Evolutionary conservation across 768 basidiomycete species (phyloP).

Genomic region (Boletus sp.): DNA sequence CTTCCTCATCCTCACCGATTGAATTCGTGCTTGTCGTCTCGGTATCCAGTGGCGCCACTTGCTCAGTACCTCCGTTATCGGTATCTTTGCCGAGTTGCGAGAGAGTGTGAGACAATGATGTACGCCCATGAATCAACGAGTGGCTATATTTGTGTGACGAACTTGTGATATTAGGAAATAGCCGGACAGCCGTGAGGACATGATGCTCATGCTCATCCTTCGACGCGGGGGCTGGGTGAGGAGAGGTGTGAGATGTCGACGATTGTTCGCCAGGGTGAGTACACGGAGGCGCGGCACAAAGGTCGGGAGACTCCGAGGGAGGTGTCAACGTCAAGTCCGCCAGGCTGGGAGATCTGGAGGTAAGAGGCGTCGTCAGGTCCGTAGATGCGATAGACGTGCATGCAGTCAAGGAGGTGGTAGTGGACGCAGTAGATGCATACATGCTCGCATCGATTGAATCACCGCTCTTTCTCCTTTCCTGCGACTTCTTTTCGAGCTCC

Average conservation of each 20-base stretch:
- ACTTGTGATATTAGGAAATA: constrained; percentile 19
- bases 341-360: constrained; percentile 23
- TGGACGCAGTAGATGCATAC: constrained; percentile 22
- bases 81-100: constrained; percentile 7
- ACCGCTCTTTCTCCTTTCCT: constrained; percentile 22
- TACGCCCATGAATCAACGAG: background rate
- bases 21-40: constrained; percentile 8
- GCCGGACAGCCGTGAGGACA: constrained; percentile 24
- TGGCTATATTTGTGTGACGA: constrained; percentile 7
- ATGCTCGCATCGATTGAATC: constrained; percentile 26
- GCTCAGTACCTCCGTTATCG: constrained; percentile 2
- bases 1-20: constrained; percentile 14
- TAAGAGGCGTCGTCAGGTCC: constrained; percentile 15
- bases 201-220: constrained; percentile 23
- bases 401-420: constrained; percentile 22
- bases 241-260: background rate
- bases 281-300: background rate
- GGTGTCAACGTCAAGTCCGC: constrained; percentile 13
- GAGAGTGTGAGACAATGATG: background rate
- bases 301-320: background rate
- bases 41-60: constrained; percentile 1
- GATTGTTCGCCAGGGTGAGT: background rate
- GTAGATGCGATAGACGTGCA: constrained; percentile 22
- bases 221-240: background rate
- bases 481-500: constrained; percentile 9